phyloP scores from a whole-genome alignment of 768 basidiomycete genomes.

The Boletus sp. region DNA sequence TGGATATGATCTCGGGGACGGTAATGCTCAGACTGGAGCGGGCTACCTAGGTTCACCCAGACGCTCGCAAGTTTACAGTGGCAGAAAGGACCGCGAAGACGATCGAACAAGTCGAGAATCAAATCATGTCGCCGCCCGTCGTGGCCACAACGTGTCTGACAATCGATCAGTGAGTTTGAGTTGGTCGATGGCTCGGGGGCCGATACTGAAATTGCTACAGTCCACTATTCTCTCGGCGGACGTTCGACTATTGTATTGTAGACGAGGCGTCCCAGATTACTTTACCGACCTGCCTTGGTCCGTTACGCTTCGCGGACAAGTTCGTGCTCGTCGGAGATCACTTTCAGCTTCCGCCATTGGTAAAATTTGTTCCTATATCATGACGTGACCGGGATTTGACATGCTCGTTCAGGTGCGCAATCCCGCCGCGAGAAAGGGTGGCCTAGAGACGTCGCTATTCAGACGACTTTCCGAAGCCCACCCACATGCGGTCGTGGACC shows the following conservation, averaged over 20 bases:
- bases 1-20: neutral
- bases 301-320: constrained; percentile 82
- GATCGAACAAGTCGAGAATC: constrained; percentile 80
- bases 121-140: constrained; percentile 84
- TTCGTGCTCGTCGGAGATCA: constrained; percentile 98
- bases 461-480: constrained; percentile 85
- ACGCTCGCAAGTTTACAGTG: constrained; percentile 70
- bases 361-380: constrained; percentile 33
- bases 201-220: constrained; percentile 39
- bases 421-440: constrained; percentile 72
- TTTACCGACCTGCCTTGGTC: constrained; percentile 91
- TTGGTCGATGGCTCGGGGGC: neutral
- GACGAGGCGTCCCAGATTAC: constrained; percentile 99
- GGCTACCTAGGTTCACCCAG: constrained; percentile 70
- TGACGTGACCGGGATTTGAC: neutral
- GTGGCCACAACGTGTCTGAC: constrained; percentile 96
- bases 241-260: constrained; percentile 95
- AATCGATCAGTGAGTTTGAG: constrained; percentile 79
- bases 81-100: constrained; percentile 55
- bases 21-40: constrained; percentile 2
- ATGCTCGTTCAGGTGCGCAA: constrained; percentile 68
- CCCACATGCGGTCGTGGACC: constrained; percentile 79
- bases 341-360: constrained; percentile 93
- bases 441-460: constrained; percentile 89
- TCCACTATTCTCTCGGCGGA: constrained; percentile 78